phyloP scores from a whole-genome alignment of 441 rosid species.

The Melianthus villosus region DNA sequence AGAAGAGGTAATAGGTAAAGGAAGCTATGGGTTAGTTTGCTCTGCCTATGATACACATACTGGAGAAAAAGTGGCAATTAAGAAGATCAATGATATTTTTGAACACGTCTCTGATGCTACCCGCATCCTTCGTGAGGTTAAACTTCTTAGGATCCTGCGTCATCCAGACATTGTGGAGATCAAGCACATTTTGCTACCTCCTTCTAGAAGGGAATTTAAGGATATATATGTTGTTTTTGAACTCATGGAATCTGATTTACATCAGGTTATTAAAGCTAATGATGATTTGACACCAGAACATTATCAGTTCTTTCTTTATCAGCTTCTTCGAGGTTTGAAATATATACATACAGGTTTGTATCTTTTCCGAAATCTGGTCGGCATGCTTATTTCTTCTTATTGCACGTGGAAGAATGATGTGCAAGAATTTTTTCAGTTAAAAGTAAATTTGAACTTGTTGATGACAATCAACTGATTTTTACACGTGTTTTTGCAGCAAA shows the following conservation, averaged over 20 bases:
- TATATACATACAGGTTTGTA: constrained; percentile 21
- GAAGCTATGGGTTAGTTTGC: constrained; percentile 97
- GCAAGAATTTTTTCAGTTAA: no score
- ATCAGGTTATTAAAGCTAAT: constrained; percentile 94
- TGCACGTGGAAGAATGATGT: no score
- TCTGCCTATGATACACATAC: constrained; percentile 54
- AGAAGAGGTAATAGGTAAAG: constrained; percentile 84
- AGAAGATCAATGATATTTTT: constrained; percentile 17
- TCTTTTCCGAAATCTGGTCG: no score
- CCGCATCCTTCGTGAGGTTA: constrained; percentile 80
- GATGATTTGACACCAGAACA: constrained; percentile 89
- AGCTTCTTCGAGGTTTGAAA: constrained; percentile 83
- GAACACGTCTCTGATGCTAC: constrained; percentile 81
- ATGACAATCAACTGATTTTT: no score
- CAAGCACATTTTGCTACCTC: constrained; percentile 83
- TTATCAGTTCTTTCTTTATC: constrained; percentile 91
- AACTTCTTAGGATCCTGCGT: constrained; percentile 61
- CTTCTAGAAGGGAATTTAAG: constrained; percentile 83
- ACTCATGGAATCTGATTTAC: constrained; percentile 98
- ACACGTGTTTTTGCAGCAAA: constrained; percentile 43
- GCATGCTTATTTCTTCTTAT: no score
- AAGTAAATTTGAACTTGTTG: no score
- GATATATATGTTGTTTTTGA: constrained; percentile 93
- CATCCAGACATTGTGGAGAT: constrained; percentile 96
- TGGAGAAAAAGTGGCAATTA: constrained; percentile 16